phyloP scores from a whole-genome alignment of 1,284 basidiomycete species.

The Heterobasidion occidentale region DNA sequence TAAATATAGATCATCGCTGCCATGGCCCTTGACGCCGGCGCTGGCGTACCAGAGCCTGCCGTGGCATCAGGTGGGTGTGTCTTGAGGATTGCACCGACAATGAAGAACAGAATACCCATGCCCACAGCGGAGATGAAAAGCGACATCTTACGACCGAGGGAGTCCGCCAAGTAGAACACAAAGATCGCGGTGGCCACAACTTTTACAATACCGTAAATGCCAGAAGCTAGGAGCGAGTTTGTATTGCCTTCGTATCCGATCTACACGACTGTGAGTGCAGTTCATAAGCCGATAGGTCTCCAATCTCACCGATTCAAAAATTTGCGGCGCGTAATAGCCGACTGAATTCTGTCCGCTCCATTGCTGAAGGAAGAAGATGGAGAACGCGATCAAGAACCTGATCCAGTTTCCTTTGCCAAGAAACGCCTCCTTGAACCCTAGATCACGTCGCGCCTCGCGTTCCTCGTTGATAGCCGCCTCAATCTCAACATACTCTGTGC shows the following conservation, averaged over 20 bases:
- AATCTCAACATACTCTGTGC: slow-evolving; percentile 52
- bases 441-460: slow-evolving; percentile 41
- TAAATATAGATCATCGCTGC: slow-evolving; percentile 72
- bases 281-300: slow-evolving; percentile 16
- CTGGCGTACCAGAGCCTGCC: slow-evolving; percentile 15
- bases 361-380: slow-evolving; percentile 57
- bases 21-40: slow-evolving; percentile 56
- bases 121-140: slow-evolving; percentile 57
- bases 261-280: slow-evolving; percentile 14
- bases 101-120: slow-evolving; percentile 56
- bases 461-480: slow-evolving; percentile 63
- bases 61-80: slow-evolving; percentile 48
- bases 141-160: slow-evolving; percentile 47
- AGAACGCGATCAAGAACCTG: slow-evolving; percentile 61
- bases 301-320: slow-evolving; percentile 51
- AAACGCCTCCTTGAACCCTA: slow-evolving; percentile 62
- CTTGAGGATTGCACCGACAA: slow-evolving; percentile 71
- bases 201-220: slow-evolving; percentile 77
- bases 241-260: slow-evolving; percentile 59
- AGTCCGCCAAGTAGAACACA: slow-evolving; percentile 49
- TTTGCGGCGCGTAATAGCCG: slow-evolving; percentile 73
- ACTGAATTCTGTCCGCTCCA: slow-evolving; percentile 58
- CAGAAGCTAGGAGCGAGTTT: slow-evolving; percentile 68
- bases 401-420: slow-evolving; percentile 68
- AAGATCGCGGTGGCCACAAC: slow-evolving; percentile 64